Conservation (phyloP, 192 early-diverging fungal species). For the Rhizophagus sp. region DNA sequence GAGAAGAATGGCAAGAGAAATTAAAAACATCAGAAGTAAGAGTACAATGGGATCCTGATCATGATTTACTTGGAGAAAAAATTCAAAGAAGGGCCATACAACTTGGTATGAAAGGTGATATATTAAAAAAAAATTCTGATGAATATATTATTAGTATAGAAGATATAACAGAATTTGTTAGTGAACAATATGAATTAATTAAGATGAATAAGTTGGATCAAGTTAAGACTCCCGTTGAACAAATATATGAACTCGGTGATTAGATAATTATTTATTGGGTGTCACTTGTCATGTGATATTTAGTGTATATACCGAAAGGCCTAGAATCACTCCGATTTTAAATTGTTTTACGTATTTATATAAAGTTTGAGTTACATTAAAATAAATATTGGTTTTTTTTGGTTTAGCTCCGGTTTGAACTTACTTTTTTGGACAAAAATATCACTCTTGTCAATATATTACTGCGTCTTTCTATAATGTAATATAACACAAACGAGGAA, state of each 20-base stretch:
- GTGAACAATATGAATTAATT: conserved; percentile 15
- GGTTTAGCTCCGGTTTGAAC: too few relatives aligned
- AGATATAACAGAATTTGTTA: conserved; percentile 44
- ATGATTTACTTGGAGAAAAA: conserved; percentile 34
- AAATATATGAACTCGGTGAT: not conserved
- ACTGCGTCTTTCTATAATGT: too few relatives aligned
- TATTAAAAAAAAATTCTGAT: conserved; percentile 28
- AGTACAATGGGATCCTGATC: conserved; percentile 54
- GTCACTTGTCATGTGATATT: too few relatives aligned
- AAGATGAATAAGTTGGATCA: not conserved
- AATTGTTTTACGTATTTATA: too few relatives aligned
- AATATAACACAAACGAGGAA: too few relatives aligned
- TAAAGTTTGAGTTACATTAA: too few relatives aligned
- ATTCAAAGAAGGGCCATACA: conserved; percentile 45
- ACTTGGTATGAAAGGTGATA: conserved; percentile 38
- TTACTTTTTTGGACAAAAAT: too few relatives aligned
- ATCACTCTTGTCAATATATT: too few relatives aligned
- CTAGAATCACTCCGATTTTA: too few relatives aligned
- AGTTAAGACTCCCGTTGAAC: conserved; percentile 10
- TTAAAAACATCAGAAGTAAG: conserved; percentile 37
- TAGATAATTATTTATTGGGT: too few relatives aligned
- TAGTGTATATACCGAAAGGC: too few relatives aligned
- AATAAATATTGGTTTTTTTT: too few relatives aligned
- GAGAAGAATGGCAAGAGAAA: conserved; percentile 18
- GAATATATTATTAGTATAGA: conserved; percentile 42